Evolutionary conservation across 1,284 basidiomycete genomes (phyloP), one percentile per base, ranked within the genome.

Genomic region (Moniliella sp.): DNA sequence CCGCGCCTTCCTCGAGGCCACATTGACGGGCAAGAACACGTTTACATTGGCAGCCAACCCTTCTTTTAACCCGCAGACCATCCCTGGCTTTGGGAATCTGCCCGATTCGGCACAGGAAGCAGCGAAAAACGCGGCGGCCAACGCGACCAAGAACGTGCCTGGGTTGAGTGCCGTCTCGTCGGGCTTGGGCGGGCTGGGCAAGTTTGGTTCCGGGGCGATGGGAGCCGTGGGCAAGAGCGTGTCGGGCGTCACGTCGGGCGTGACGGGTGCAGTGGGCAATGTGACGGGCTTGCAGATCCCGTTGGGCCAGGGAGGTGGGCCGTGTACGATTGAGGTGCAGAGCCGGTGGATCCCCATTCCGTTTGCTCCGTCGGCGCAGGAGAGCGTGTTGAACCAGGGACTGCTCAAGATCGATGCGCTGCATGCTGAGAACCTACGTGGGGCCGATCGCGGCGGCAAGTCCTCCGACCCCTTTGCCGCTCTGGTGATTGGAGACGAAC

Each of bases 381-480:
- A 97, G 62, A 84, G 76, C 45, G 73, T 93, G 48, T 94, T 83
- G 62, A 91, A 97, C 60, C 81, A 84, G 65, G 91, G 91, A 33
- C 61, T 72, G 13, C 67, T 99, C 25, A 72, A 73, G 15, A 71
- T 94, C 30, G 75, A 79, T n/a, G 66, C 94, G 10, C 42, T 86
- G 9, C 69, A 75, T 37, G 88, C 75, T 15, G 71, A 70, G 36
- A 74, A 76, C 33, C 72, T 99, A 31, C 70, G 68, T 27, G 78
- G 72, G 4, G 81, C 75, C 12, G 88, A 99, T 57, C 70, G 86
- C 46, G 73, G 76, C 62, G 73, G 76, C 62, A 67, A 67, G 62
- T 43, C 40, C 28, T 67, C 65, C 8, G 78, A 91, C 66, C 88
- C 88, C 5, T 93, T 73, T 62, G 80, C 77, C 28, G 69, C 78